Evolutionary conservation across 805 yeast genomes (phyloP).

Genomic region (Phaffomyces opuntiae): DNA sequence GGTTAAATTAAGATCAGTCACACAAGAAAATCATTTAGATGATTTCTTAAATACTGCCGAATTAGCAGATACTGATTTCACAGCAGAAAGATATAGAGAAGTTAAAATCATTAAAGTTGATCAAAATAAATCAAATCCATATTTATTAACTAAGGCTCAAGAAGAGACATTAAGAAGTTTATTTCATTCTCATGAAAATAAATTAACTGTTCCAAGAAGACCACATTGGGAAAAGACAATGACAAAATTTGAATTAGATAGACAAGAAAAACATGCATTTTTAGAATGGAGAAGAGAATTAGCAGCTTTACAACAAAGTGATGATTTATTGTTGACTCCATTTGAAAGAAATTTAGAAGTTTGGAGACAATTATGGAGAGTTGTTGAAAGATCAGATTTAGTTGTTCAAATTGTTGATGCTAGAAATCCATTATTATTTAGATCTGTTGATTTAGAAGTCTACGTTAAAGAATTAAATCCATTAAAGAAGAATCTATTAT

Average conservation of each 20-base stretch:
- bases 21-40: conserved; percentile 90
- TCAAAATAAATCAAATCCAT: conserved; percentile 40
- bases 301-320: conserved; percentile 76
- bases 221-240: conserved; percentile 77
- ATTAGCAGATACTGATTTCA: conserved; percentile 91
- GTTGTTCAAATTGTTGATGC: conserved; percentile 98
- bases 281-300: conserved; percentile 90
- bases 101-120: conserved; percentile 81
- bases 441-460: conserved; percentile 79
- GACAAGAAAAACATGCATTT: conserved; percentile 84
- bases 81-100: conserved; percentile 80
- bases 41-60: conserved; percentile 95
- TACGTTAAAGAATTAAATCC: conserved; percentile 75
- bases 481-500: conserved; percentile 69
- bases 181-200: conserved; percentile 61
- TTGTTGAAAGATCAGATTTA: conserved; percentile 88
- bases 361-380: conserved; percentile 98
- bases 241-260: conserved; percentile 70
- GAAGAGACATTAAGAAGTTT: conserved; percentile 50
- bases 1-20: conserved; percentile 88
- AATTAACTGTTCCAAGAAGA: conserved; percentile 85
- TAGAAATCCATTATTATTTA: conserved; percentile 82
- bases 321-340: conserved; percentile 86
- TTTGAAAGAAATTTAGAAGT: conserved; percentile 96
- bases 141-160: conserved; percentile 59